phyloP scores from a whole-genome alignment of 176 grass and related monocot genomes.

The Eragrostis nindensis region DNA sequence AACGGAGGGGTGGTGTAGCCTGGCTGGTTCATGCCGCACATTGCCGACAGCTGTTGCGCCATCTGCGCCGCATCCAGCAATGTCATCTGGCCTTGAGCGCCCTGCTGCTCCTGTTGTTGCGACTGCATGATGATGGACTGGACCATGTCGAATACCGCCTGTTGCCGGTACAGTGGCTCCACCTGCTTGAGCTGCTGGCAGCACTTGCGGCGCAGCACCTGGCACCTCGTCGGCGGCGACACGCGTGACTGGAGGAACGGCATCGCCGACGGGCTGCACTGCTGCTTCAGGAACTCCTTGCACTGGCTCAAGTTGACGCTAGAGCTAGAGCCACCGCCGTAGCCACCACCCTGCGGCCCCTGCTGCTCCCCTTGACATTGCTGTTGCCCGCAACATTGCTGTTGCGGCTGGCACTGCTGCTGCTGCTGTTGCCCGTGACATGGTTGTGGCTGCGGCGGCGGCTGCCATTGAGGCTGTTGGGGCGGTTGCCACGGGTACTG shows the following conservation, averaged over 20 bases:
- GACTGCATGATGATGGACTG: neutral
- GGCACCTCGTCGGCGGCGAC: neutral
- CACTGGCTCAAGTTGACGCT: neutral
- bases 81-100: neutral
- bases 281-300: slow-evolving; percentile 12
- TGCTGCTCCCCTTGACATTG: neutral
- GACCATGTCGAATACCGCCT: neutral
- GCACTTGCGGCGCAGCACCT: neutral
- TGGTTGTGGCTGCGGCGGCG: neutral
- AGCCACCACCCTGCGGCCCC: neutral
- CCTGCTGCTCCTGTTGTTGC: neutral
- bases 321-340: neutral
- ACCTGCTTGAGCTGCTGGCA: slow-evolving; percentile 13
- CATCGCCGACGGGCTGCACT: slow-evolving; percentile 9
- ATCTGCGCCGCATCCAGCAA: neutral
- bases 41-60: neutral
- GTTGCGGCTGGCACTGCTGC: neutral
- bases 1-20: too few species aligned
- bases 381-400: neutral
- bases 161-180: neutral
- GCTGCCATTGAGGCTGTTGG: neutral
- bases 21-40: neutral
- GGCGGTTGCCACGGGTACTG: neutral
- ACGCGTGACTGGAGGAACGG: slow-evolving; percentile 21
- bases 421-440: neutral